Percentiles rank a stretch among this genome's conserved stretches.
These are phyloP conservation scores for Trichoderma reesei DNA, from an alignment of 495 filamentous ascomycete genomes.

Conservation along the genomic window DNA sequence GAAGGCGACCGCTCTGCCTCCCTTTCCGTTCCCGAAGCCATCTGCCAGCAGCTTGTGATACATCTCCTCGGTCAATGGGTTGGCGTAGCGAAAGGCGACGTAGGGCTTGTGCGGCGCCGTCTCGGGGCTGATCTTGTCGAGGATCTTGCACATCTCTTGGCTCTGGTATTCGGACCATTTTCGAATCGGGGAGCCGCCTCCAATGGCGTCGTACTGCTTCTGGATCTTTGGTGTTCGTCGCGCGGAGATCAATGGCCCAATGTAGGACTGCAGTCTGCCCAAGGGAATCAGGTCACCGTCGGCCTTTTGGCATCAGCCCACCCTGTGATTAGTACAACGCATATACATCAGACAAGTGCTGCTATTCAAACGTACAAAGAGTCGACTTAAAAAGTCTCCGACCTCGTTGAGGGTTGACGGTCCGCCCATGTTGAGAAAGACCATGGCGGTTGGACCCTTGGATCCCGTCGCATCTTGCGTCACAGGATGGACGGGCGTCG, in stretches of 20 bases:
- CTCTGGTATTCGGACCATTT: constrained; percentile 96
- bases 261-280: constrained; percentile 80
- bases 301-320: constrained; percentile 40
- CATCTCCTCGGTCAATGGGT: constrained; percentile 88
- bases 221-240: constrained; percentile 91
- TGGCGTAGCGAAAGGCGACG: constrained; percentile 95
- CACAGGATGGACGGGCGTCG: constrained; percentile 63
- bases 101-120: constrained; percentile 98
- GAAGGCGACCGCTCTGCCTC: constrained; percentile 89
- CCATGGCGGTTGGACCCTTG: constrained; percentile 76
- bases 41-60: constrained; percentile 73
- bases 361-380: constrained; percentile 59
- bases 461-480: constrained; percentile 50
- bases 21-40: constrained; percentile 78
- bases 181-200: constrained; percentile 91
- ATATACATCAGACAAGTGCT: background rate
- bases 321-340: background rate
- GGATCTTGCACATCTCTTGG: constrained; percentile 86
- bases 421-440: constrained; percentile 99
- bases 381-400: constrained; percentile 76
- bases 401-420: constrained; percentile 85
- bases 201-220: constrained; percentile 90
- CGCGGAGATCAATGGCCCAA: constrained; percentile 76
- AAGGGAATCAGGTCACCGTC: constrained; percentile 96
- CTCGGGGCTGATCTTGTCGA: constrained; percentile 81